Base-by-base conservation (phyloP, 768 basidiomycete genomes). In the Glaciozyma antarctica region DNA sequence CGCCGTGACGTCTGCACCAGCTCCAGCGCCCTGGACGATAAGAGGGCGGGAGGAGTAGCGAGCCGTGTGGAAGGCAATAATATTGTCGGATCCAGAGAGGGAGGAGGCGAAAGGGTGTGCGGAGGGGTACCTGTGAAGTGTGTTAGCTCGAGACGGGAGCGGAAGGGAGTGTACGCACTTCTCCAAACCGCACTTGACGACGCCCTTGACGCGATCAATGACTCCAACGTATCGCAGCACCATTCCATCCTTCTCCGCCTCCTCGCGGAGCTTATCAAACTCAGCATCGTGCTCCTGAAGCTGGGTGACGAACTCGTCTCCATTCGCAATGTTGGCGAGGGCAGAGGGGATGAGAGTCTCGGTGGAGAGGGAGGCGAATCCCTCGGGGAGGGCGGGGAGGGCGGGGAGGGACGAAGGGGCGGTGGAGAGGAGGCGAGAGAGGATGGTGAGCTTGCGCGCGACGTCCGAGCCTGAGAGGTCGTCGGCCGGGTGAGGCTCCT, bases 401-500 rank as follows among this genome's bases (percentile, higher is more conserved):
- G 75, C 69, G 7, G 68, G 56, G 48, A 70, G 69, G 12, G 70
- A 45, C 2, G 74, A 68, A 26, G 73, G 69, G 44, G 70, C 56
- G 47, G 77, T 74, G 34, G 69, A 66, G 54, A 71, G 26, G 73
- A 85, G 83, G 59, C 95, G 86, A 0, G 91, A 86, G 63, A 99
- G 82, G 78, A 99, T 99, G 60, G 91, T 91, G 56, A 99, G 84
- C 77, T 99, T 99, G 53, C 95, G 86, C 3, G 93, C 93, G 55
- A 99, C 95, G 77, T 99, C 95, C 43, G 88, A 88, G 8, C 95
- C 95, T 68, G 90, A 93, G 52, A 99, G 85, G 76, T 99, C 95
- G 73, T 97, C 94, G 38, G 86, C 88, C 0, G 95, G 95, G 76
- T 99, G 90, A 8, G 95, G 95, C 80, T 99, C 95, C 92, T 95